Conservation (phyloP, 176 grass and related monocot species). For the Rhynchospora pubera region DNA sequence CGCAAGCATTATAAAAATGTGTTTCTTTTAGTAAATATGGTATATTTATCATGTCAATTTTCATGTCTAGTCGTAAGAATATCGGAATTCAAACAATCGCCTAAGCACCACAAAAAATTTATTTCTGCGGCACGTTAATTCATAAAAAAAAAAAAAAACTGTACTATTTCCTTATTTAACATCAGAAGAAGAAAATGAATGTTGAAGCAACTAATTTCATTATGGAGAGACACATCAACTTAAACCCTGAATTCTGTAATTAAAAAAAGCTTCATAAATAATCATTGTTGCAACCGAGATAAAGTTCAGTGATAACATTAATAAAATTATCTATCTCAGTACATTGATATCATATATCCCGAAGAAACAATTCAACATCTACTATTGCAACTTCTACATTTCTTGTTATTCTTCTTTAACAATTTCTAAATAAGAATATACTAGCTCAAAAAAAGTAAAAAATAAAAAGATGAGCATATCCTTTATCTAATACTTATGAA, state of each 20-base stretch:
- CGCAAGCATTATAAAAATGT: background rate
- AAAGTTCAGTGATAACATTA: background rate
- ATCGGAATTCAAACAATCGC: background rate
- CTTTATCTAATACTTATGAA: constrained; percentile 54
- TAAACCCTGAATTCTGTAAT: background rate
- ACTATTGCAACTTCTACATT: background rate
- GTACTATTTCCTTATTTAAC: background rate
- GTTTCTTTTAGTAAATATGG: background rate
- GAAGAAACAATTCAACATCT: background rate
- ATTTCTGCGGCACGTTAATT: background rate
- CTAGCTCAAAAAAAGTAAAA: background rate
- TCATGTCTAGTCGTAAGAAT: background rate
- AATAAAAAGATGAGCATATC: background rate
- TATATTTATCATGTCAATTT: background rate
- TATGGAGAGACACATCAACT: background rate
- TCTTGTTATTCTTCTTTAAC: background rate
- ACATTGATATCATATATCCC: background rate
- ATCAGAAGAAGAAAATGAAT: background rate
- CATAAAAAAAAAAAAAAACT: background rate
- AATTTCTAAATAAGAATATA: background rate
- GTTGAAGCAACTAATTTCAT: background rate
- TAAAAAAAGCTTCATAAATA: background rate
- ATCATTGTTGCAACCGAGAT: background rate
- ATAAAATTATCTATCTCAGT: background rate
- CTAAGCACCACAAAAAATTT: background rate